These are phyloP conservation scores for Hawksworthiomyces lignivorus DNA, from an alignment of 2,329 filamentous ascomycete genomes.

Conservation along the genomic window DNA sequence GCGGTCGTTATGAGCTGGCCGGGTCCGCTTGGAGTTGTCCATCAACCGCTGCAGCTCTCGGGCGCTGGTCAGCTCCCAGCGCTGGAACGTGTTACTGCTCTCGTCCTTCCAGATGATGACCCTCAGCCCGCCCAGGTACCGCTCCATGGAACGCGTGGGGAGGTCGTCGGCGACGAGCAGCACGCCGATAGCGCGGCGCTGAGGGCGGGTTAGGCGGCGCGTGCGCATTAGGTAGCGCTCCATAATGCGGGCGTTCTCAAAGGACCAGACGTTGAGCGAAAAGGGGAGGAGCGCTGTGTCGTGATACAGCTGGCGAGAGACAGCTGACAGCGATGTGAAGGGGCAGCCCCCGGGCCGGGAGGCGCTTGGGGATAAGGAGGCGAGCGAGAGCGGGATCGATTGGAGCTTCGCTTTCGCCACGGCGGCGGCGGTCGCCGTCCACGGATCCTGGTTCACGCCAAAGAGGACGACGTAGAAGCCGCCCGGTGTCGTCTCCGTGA, in stretches of 20 bases:
- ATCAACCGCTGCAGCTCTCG: conserved; percentile 2
- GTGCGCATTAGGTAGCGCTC: conserved; percentile 27
- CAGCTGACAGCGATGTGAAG: conserved; percentile 24
- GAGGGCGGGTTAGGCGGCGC: conserved; percentile 20
- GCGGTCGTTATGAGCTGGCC: no score
- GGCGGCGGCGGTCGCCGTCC: conserved; percentile 9
- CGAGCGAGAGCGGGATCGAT: no score
- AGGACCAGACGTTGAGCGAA: conserved; percentile 27
- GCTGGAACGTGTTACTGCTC: conserved; percentile 7
- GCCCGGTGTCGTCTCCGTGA: conserved; percentile 8
- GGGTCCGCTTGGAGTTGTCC: no score
- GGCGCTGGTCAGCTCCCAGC: conserved; percentile 5
- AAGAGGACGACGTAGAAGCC: conserved; percentile 25
- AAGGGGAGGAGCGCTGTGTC: conserved; percentile 28
- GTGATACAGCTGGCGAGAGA: conserved; percentile 30
- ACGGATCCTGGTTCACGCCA: conserved; percentile 21
- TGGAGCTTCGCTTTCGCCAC: background rate
- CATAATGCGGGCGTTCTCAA: conserved; percentile 24
- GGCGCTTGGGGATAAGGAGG: no score
- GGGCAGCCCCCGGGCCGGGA: conserved; percentile 7
- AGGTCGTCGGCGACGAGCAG: conserved; percentile 21
- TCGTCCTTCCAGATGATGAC: conserved; percentile 18
- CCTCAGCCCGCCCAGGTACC: conserved; percentile 22
- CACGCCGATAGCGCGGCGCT: conserved; percentile 24
- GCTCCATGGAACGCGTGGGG: conserved; percentile 19